phyloP scores from a whole-genome alignment of 2,329 filamentous ascomycete species.

The Elsinoe necatrix region DNA sequence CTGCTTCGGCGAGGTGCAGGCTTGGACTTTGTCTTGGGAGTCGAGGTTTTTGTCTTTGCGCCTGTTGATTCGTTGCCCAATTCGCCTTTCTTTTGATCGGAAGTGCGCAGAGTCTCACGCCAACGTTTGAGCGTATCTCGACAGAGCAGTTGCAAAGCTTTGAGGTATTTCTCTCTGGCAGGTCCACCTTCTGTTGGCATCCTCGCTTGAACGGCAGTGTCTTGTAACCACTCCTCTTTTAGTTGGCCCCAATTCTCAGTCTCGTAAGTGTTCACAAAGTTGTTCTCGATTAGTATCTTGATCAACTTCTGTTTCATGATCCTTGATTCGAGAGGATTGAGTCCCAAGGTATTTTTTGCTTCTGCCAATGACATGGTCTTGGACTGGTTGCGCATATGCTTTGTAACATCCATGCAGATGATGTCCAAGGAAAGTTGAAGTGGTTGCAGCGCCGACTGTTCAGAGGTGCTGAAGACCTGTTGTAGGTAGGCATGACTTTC shows the following conservation, averaged over 20 bases:
- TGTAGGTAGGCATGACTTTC: constrained; percentile 57
- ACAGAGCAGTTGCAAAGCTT: constrained; percentile 62
- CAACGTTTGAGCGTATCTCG: constrained; percentile 71
- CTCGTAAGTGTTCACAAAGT: constrained; percentile 66
- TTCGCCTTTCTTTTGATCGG: constrained; percentile 42
- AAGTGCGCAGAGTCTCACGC: constrained; percentile 56
- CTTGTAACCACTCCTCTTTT: constrained; percentile 58
- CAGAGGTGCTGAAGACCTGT: constrained; percentile 48
- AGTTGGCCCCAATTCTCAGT: constrained; percentile 63
- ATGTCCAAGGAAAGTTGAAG: constrained; percentile 66
- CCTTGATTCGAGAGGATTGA: constrained; percentile 61
- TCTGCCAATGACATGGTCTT: constrained; percentile 63
- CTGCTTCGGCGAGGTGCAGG: constrained; percentile 14
- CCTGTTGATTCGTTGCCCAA: constrained; percentile 24
- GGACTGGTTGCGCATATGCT: constrained; percentile 60
- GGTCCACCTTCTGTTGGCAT: constrained; percentile 47
- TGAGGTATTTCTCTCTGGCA: constrained; percentile 39
- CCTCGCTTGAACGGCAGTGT: constrained; percentile 49
- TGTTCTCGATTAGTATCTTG: constrained; percentile 53
- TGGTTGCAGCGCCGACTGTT: constrained; percentile 50
- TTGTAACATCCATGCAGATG: constrained; percentile 74
- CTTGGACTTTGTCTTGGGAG: constrained; percentile 14
- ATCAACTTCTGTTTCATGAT: constrained; percentile 59
- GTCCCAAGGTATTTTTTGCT: constrained; percentile 61
- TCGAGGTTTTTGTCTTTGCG: constrained; percentile 15